Conservation (phyloP, 306 rosid genomes). For the Cicer arietinum region DNA sequence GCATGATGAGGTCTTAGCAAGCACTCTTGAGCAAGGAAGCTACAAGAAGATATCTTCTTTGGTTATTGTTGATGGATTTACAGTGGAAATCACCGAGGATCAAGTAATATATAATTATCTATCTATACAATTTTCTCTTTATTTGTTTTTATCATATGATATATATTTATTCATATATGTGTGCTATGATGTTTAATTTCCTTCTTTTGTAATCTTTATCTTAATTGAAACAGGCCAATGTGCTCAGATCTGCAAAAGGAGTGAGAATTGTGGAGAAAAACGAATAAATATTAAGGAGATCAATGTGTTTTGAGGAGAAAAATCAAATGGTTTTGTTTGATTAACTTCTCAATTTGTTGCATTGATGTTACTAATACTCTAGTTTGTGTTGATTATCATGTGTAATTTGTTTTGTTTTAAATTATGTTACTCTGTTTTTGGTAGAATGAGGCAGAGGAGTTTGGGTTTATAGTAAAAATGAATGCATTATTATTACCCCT, state of each 20-base stretch:
- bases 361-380: no score
- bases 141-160: neutral
- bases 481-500: no score
- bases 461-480: no score
- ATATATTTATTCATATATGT: neutral
- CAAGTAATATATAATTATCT: constrained; percentile 57
- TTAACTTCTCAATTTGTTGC: neutral
- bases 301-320: constrained; percentile 16
- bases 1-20: constrained; percentile 77
- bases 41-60: constrained; percentile 74
- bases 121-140: neutral
- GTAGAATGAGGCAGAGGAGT: no score
- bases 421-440: no score
- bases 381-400: no score
- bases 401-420: no score
- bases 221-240: constrained; percentile 63
- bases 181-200: neutral
- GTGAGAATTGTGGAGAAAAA: constrained; percentile 94
- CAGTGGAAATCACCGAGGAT: constrained; percentile 67
- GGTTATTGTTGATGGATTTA: constrained; percentile 87
- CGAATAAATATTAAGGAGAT: constrained; percentile 49
- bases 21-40: constrained; percentile 65
- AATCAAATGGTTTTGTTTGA: neutral
- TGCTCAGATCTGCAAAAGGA: constrained; percentile 85
- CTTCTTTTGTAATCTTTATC: neutral